A percentile compares a stretch with the other conserved stretches of the same genome.
phyloP scores from a whole-genome alignment of 495 filamentous ascomycete genomes.

The Aspergillus steynii region DNA sequence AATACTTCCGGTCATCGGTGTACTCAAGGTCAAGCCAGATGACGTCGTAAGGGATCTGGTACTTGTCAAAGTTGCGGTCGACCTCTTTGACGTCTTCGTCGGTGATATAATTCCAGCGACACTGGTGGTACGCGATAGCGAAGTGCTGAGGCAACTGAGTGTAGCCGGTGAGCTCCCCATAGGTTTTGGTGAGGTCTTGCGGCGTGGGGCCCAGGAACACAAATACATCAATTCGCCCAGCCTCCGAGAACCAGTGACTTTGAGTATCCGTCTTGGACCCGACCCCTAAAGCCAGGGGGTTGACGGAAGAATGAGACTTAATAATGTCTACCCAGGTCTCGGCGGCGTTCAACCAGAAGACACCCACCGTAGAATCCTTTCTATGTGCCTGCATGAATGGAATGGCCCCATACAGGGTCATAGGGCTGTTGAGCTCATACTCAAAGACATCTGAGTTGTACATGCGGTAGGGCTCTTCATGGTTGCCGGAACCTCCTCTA shows the following conservation, averaged over 20 bases:
- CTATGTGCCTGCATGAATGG: constrained; percentile 97
- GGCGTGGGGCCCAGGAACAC: constrained; percentile 89
- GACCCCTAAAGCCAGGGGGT: constrained; percentile 74
- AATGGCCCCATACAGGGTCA: constrained; percentile 97
- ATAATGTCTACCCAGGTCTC: constrained; percentile 97
- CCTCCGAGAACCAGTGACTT: constrained; percentile 96
- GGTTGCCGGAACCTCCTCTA: constrained; percentile 77
- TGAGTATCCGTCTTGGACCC: constrained; percentile 70
- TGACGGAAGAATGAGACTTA: constrained; percentile 73
- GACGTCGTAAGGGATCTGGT: constrained; percentile 93
- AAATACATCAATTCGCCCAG: constrained; percentile 86
- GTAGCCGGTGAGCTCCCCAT: constrained; percentile 91
- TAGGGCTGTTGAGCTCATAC: constrained; percentile 93
- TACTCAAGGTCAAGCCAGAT: constrained; percentile 99
- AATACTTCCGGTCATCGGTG: constrained; percentile 93
- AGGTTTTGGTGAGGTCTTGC: constrained; percentile 74
- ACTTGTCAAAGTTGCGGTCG: constrained; percentile 92
- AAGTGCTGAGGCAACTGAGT: constrained; percentile 90
- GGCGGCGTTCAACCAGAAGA: constrained; percentile 98
- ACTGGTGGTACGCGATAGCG: constrained; percentile 91
- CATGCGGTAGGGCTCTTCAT: constrained; percentile 88
- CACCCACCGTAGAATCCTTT: constrained; percentile 88
- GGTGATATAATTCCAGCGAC: constrained; percentile 97
- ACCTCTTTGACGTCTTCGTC: constrained; percentile 97
- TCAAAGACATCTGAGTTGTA: constrained; percentile 98